These are phyloP conservation scores for Helenozyma rhizophorensis DNA, from an alignment of 805 yeast genomes.

Conservation along the genomic window DNA sequence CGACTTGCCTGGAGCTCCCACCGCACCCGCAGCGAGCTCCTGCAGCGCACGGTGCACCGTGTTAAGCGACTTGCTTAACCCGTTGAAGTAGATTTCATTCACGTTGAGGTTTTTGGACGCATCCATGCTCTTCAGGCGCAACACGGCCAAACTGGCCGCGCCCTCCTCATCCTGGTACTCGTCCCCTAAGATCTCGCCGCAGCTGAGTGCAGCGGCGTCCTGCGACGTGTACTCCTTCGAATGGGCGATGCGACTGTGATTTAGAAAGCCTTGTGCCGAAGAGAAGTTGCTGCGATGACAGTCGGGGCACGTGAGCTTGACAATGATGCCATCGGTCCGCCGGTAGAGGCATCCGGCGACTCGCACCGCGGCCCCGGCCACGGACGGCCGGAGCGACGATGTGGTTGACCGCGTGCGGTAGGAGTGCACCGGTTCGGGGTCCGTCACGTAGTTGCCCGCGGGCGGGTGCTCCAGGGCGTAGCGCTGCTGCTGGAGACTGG, in stretches of 20 bases:
- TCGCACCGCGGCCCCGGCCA: conserved; percentile 14
- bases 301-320: conserved; percentile 61
- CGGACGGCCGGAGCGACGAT: conserved; percentile 49
- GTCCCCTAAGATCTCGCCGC: conserved; percentile 54
- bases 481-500: conserved; percentile 19
- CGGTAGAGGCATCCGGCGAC: conserved; percentile 52
- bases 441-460: neutral
- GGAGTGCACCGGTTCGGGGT: conserved; percentile 19
- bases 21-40: neutral
- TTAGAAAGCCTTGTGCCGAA: conserved; percentile 75
- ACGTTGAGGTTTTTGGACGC: conserved; percentile 39
- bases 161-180: conserved; percentile 58
- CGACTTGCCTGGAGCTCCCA: too few species aligned
- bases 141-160: conserved; percentile 27
- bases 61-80: conserved; percentile 24
- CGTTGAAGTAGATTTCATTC: conserved; percentile 31
- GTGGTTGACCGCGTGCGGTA: conserved; percentile 50
- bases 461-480: conserved; percentile 10
- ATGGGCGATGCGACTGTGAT: conserved; percentile 74
- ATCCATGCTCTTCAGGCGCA: conserved; percentile 35
- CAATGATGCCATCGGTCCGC: conserved; percentile 67
- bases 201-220: conserved; percentile 66
- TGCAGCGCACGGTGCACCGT: conserved; percentile 18
- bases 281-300: conserved; percentile 70
- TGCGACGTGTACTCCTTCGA: conserved; percentile 66